Percentiles rank a stretch among this genome's conserved stretches.
These are phyloP conservation scores for Aspergillus ruber DNA, from an alignment of 2,329 filamentous ascomycete species.

Conservation along the genomic window DNA sequence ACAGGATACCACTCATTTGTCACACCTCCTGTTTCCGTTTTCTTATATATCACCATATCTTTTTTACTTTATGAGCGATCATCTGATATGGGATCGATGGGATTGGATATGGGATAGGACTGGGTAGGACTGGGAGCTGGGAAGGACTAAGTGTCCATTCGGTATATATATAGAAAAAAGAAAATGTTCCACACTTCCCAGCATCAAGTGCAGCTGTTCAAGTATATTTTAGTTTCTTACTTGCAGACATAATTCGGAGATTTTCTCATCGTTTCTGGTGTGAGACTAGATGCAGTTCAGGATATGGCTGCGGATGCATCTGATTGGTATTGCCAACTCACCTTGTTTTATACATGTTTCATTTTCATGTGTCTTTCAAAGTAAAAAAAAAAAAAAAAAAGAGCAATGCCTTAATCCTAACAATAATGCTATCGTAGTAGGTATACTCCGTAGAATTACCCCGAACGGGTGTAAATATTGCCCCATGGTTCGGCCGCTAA, in stretches of 20 bases:
- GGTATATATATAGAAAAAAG: background rate
- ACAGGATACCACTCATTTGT: background rate
- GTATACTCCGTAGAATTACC: background rate
- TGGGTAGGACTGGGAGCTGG: background rate
- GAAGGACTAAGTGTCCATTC: background rate
- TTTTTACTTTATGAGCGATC: background rate
- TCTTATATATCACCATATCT: slow-evolving; percentile 4
- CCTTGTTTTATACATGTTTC: no score
- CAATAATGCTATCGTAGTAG: background rate
- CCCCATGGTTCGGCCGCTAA: no score
- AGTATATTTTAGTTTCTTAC: no score
- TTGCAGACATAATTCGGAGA: no score
- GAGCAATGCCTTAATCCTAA: no score
- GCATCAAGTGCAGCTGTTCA: background rate
- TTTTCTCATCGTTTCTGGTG: no score
- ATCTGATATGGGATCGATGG: background rate
- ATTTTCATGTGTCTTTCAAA: no score
- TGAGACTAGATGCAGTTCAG: no score
- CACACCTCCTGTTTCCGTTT: slow-evolving; percentile 3
- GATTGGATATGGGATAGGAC: background rate
- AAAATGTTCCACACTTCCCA: background rate
- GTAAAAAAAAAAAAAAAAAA: no score
- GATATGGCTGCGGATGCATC: no score
- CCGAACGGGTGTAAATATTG: no score
- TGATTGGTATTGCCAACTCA: no score